phyloP scores from a whole-genome alignment of 2,329 filamentous ascomycete genomes.

The Phialophora chinensis region DNA sequence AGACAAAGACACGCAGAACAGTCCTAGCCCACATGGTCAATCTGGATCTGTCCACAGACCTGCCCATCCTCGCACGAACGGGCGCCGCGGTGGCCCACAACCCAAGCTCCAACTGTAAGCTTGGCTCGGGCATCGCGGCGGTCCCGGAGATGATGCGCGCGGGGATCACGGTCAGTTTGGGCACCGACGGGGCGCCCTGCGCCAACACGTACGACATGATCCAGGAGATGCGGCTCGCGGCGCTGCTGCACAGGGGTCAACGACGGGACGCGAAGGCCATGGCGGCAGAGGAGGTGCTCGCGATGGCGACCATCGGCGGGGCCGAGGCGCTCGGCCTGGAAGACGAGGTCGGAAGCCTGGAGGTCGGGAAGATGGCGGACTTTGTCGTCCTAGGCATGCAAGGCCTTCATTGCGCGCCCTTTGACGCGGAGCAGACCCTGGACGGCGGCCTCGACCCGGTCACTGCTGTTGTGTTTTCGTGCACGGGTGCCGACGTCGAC shows the following conservation, averaged over 20 bases:
- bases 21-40: constrained; percentile 62
- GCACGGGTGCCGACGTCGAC: constrained; percentile 53
- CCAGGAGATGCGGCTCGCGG: constrained; percentile 60
- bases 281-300: constrained; percentile 55
- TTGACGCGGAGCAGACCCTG: constrained; percentile 44
- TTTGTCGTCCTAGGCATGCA: constrained; percentile 46
- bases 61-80: constrained; percentile 48
- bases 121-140: constrained; percentile 58
- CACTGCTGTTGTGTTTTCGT: constrained; percentile 52
- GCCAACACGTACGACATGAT: constrained; percentile 60
- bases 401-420: constrained; percentile 48
- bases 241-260: constrained; percentile 56
- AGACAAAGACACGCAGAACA: constrained; percentile 42
- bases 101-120: constrained; percentile 59
- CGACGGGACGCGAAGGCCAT: constrained; percentile 52
- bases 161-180: constrained; percentile 56
- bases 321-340: constrained; percentile 53
- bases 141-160: constrained; percentile 53
- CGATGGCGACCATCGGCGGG: constrained; percentile 56
- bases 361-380: constrained; percentile 53
- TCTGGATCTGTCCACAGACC: constrained; percentile 51
- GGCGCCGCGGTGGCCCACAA: constrained; percentile 58
- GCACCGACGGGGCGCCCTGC: constrained; percentile 61
- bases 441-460: constrained; percentile 47
- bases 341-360: constrained; percentile 53